phyloP scores from a whole-genome alignment of 2,329 filamentous ascomycete species.

The Ciborinia camelliae region DNA sequence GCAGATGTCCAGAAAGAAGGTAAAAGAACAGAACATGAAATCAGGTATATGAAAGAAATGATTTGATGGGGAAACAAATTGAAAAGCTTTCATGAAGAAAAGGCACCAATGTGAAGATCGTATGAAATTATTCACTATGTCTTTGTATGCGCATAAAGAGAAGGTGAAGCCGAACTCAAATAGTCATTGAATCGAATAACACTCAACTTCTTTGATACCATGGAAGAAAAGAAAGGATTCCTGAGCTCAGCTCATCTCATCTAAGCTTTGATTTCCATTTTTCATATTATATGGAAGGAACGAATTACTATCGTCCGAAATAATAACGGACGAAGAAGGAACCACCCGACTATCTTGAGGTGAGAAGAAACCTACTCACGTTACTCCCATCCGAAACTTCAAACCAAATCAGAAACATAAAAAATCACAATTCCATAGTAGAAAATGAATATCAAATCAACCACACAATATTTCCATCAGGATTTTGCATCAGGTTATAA shows the following conservation, averaged over 20 bases:
- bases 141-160: not conserved
- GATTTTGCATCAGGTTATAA: too few relatives aligned
- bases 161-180: not conserved
- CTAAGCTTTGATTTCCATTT: too few relatives aligned
- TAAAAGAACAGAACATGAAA: too few relatives aligned
- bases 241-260: not conserved
- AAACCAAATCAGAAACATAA: not conserved
- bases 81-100: not conserved
- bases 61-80: not conserved
- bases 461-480: not conserved
- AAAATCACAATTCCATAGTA: not conserved
- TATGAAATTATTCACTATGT: not conserved
- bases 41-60: not conserved
- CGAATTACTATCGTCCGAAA: not conserved
- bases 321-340: not conserved
- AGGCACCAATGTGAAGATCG: not conserved
- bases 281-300: not conserved
- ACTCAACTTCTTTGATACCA: not conserved
- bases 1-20: not conserved
- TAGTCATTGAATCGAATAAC: not conserved
- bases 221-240: too few relatives aligned
- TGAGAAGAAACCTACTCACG: not conserved
- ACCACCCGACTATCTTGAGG: not conserved
- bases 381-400: not conserved
- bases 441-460: not conserved